Percentiles rank a stretch among this genome's conserved stretches.
phyloP scores from a whole-genome alignment of 2,329 filamentous ascomycete species.

The Botrytis elliptica region DNA sequence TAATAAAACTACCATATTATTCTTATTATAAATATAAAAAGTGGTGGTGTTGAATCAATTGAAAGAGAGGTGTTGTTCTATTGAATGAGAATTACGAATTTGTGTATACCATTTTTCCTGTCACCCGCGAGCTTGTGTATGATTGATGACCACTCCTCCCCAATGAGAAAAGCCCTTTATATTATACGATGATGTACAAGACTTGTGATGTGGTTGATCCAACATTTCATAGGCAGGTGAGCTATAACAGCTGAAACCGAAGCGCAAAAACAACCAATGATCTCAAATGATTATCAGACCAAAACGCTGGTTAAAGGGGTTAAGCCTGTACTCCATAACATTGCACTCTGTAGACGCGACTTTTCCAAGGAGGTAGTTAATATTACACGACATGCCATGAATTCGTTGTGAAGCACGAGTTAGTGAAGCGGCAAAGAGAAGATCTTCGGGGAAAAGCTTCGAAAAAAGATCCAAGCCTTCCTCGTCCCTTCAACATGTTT shows the following conservation, averaged over 20 bases:
- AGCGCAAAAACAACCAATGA: constrained; percentile 6
- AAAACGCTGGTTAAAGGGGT: neutral
- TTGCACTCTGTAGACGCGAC: neutral
- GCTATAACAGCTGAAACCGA: constrained; percentile 14
- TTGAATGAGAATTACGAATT: too few relatives aligned
- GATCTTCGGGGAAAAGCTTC: neutral
- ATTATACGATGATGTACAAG: neutral
- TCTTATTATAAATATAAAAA: too few relatives aligned
- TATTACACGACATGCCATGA: neutral
- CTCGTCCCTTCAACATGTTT: neutral
- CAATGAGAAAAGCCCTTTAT: constrained; percentile 4
- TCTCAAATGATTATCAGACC: neutral
- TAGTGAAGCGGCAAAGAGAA: neutral
- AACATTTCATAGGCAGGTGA: constrained; percentile 4
- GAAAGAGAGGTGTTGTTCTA: too few relatives aligned
- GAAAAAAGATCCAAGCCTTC: neutral
- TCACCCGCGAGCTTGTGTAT: too few relatives aligned
- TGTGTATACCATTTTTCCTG: too few relatives aligned
- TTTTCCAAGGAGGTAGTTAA: neutral
- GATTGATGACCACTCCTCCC: neutral
- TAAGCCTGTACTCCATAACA: neutral
- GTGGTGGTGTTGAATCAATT: too few relatives aligned
- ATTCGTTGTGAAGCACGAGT: neutral
- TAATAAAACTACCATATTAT: too few relatives aligned
- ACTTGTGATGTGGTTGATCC: constrained; percentile 10